Evolutionary conservation across 2,329 filamentous ascomycete genomes (phyloP).

Genomic region (Colletotrichum destructivum): DNA sequence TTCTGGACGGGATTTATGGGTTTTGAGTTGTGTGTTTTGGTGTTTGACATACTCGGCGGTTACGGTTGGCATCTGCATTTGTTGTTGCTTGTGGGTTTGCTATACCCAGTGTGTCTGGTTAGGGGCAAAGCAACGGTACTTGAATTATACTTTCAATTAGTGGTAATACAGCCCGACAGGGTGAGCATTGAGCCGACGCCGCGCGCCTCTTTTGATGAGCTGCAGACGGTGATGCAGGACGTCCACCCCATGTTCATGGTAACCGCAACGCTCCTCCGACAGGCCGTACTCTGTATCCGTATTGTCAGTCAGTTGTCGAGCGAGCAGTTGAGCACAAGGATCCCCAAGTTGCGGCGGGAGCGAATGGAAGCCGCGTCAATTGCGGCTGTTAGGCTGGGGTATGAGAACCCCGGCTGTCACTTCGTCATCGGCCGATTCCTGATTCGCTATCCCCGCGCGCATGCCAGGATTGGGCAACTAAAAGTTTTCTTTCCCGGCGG

Average conservation of each 20-base stretch:
- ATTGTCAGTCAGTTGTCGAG: not conserved
- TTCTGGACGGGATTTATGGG: slow-evolving; percentile 37
- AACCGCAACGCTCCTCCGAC: not conserved
- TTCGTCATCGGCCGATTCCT: slow-evolving; percentile 31
- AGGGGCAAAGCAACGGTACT: slow-evolving; percentile 33
- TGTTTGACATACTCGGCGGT: slow-evolving; percentile 37
- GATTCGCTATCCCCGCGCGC: slow-evolving; percentile 34
- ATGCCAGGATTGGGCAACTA: slow-evolving; percentile 31
- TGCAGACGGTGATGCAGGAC: not conserved
- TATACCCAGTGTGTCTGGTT: slow-evolving; percentile 39
- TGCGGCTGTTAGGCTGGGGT: slow-evolving; percentile 15
- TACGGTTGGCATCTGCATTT: slow-evolving; percentile 40
- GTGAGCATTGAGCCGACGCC: slow-evolving; percentile 21
- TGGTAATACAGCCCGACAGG: slow-evolving; percentile 38
- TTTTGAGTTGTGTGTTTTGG: slow-evolving; percentile 21
- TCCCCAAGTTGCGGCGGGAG: slow-evolving; percentile 9
- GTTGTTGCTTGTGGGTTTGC: slow-evolving; percentile 35
- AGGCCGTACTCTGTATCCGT: not conserved
- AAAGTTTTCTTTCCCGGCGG: slow-evolving; percentile 24
- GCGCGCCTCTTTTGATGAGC: not conserved
- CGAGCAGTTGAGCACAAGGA: slow-evolving; percentile 9
- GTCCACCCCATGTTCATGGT: not conserved
- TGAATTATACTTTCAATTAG: slow-evolving; percentile 40
- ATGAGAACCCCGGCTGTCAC: slow-evolving; percentile 26
- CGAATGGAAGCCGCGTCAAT: slow-evolving; percentile 17